Conservation (phyloP, 805 yeast genomes). For the Yarrowia keelungensis region DNA sequence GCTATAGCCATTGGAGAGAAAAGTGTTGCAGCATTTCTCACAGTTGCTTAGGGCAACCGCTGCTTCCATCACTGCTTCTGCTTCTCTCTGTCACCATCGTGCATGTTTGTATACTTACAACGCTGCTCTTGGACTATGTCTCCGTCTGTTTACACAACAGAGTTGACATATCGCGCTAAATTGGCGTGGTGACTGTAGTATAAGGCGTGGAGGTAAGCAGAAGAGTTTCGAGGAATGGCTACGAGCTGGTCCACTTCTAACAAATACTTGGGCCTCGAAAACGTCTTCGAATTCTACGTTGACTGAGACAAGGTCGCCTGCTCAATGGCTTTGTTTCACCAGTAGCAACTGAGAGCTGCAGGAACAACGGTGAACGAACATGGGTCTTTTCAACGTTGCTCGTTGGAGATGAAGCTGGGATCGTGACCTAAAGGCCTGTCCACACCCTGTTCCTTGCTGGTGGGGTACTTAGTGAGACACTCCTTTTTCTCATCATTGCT, state of each 20-base stretch:
- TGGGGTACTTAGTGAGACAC: background rate
- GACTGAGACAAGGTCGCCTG: conserved; percentile 3
- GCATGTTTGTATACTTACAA: too few relatives aligned
- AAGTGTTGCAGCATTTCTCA: too few relatives aligned
- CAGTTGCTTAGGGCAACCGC: too few relatives aligned
- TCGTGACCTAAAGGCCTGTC: too few relatives aligned
- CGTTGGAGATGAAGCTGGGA: background rate
- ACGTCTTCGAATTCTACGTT: too few relatives aligned
- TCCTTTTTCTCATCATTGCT: background rate
- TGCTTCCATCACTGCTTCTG: too few relatives aligned
- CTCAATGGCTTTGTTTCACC: background rate
- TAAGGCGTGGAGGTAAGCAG: background rate
- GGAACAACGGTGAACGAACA: background rate
- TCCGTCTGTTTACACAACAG: conserved; percentile 9
- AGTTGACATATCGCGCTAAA: conserved; percentile 2
- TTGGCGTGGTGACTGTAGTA: background rate
- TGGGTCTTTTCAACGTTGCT: background rate
- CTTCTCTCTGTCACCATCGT: too few relatives aligned
- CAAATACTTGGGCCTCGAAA: too few relatives aligned
- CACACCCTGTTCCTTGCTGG: too few relatives aligned
- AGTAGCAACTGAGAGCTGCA: background rate
- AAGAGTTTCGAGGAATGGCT: too few relatives aligned
- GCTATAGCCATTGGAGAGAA: background rate
- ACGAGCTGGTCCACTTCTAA: too few relatives aligned
- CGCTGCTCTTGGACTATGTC: too few relatives aligned